These are phyloP conservation scores for Boletus huronensis DNA, from an alignment of 768 basidiomycete genomes.

Conservation along the genomic window DNA sequence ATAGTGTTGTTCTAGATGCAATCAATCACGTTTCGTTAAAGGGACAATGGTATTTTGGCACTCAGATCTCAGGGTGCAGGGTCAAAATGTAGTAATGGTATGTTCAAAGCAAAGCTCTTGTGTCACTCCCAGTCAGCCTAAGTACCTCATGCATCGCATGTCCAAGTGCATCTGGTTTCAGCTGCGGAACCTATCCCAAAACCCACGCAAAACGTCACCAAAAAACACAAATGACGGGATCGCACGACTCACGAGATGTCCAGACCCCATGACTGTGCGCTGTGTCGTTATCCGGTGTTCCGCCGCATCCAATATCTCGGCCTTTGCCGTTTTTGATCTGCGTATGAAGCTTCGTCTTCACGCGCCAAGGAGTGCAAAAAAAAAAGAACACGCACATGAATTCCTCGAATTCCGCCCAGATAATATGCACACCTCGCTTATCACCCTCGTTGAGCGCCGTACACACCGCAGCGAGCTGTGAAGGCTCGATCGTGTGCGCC, in stretches of 20 bases:
- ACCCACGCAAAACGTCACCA: neutral
- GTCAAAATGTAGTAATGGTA: neutral
- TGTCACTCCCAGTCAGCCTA: conserved; percentile 3
- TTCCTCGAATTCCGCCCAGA: conserved; percentile 32
- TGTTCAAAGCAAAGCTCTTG: conserved; percentile 16
- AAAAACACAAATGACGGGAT: neutral
- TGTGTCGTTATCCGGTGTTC: conserved; percentile 18
- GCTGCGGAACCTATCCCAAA: conserved; percentile 23
- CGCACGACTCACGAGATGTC: conserved; percentile 25
- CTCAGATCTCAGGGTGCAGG: neutral
- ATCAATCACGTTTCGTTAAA: too few species aligned
- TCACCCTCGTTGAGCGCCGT: conserved; percentile 5
- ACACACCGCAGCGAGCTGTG: conserved; percentile 21
- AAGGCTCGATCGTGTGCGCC: conserved; percentile 26
- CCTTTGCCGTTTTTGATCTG: conserved; percentile 26
- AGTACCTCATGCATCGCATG: conserved; percentile 27
- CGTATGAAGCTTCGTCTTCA: too few species aligned
- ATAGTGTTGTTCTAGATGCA: neutral
- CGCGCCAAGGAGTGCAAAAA: neutral
- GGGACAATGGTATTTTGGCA: neutral
- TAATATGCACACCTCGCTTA: conserved; percentile 21
- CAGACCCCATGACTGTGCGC: conserved; percentile 24
- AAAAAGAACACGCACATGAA: conserved; percentile 23
- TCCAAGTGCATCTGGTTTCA: conserved; percentile 29
- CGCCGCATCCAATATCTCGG: conserved; percentile 29